phyloP scores from a whole-genome alignment of 1,284 basidiomycete genomes.

The Cutaneotrichosporon spelunceum region DNA sequence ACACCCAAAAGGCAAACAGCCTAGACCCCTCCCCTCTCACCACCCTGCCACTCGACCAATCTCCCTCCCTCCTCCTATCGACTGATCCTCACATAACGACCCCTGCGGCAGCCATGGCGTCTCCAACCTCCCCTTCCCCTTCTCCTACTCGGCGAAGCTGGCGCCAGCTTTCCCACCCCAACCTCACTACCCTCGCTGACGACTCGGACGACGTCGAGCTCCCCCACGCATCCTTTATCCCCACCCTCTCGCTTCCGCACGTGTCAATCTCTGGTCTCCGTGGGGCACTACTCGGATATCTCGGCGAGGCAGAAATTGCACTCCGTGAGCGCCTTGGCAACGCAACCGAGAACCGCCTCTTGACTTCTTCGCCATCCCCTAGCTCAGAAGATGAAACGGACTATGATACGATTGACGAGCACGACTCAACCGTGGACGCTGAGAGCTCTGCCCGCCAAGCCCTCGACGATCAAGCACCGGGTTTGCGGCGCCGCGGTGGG shows the following conservation, averaged over 20 bases:
- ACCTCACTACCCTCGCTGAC: not conserved
- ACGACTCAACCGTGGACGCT: not conserved
- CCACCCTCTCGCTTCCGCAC: constrained; percentile 22
- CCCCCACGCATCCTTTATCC: constrained; percentile 6
- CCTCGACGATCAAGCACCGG: not conserved
- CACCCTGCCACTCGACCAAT: too few relatives aligned
- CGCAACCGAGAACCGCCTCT: constrained; percentile 10
- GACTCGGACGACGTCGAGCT: not conserved
- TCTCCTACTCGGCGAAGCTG: not conserved
- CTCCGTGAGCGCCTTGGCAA: constrained; percentile 36
- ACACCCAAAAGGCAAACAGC: too few relatives aligned
- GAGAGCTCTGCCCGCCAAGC: constrained; percentile 3
- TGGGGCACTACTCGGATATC: constrained; percentile 46
- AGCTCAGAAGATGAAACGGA: constrained; percentile 24
- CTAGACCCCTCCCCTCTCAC: not conserved
- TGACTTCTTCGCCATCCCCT: constrained; percentile 9
- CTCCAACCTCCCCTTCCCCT: not conserved
- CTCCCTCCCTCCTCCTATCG: too few relatives aligned
- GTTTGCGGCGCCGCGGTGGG: not conserved
- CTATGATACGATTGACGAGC: constrained; percentile 6
- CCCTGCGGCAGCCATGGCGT: constrained; percentile 2
- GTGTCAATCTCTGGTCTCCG: constrained; percentile 38
- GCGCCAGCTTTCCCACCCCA: constrained; percentile 7
- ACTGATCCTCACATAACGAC: not conserved
- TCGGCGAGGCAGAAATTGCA: constrained; percentile 47